A percentile compares a stretch with the other conserved stretches of the same genome.
phyloP scores from a whole-genome alignment of 2,329 filamentous ascomycete genomes.

The Pseudophaeomoniella oleicola region DNA sequence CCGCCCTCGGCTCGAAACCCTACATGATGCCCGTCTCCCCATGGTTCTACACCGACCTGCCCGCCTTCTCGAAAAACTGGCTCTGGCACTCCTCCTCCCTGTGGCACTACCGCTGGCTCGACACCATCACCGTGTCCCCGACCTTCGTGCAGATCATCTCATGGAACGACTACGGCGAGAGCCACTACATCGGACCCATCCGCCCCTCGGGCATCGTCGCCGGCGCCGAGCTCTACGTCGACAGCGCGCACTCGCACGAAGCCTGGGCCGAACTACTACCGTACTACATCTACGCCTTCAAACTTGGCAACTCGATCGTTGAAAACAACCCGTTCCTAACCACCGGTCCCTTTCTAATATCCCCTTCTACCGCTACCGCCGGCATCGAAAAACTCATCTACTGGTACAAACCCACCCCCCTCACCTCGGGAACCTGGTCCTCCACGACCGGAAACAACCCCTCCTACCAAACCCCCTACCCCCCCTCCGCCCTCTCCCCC shows the following conservation, averaged over 20 bases:
- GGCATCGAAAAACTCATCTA: conserved; percentile 16
- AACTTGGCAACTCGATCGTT: conserved; percentile 21
- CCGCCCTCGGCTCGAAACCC: neutral
- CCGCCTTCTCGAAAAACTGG: conserved; percentile 36
- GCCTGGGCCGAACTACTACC: conserved; percentile 35
- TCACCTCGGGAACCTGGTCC: conserved; percentile 13
- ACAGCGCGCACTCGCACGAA: conserved; percentile 32
- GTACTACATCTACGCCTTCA: conserved; percentile 37
- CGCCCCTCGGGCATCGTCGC: conserved; percentile 5
- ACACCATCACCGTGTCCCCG: conserved; percentile 24
- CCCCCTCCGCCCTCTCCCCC: conserved; percentile 15
- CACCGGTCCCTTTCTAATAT: neutral
- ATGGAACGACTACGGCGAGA: conserved; percentile 48
- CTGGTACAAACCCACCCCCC: conserved; percentile 20
- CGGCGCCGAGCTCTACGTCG: conserved; percentile 35
- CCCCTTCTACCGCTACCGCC: neutral
- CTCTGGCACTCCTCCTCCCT: conserved; percentile 29
- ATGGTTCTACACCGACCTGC: conserved; percentile 37
- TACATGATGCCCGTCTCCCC: conserved; percentile 20
- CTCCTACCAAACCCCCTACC: conserved; percentile 12
- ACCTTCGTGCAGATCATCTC: conserved; percentile 34
- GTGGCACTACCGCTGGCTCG: conserved; percentile 27
- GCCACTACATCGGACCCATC: conserved; percentile 38
- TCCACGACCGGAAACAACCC: conserved; percentile 22
- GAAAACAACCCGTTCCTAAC: conserved; percentile 9